Base-by-base conservation (phyloP, 331 rosid genomes). In the Erythrophleum ivorense region DNA sequence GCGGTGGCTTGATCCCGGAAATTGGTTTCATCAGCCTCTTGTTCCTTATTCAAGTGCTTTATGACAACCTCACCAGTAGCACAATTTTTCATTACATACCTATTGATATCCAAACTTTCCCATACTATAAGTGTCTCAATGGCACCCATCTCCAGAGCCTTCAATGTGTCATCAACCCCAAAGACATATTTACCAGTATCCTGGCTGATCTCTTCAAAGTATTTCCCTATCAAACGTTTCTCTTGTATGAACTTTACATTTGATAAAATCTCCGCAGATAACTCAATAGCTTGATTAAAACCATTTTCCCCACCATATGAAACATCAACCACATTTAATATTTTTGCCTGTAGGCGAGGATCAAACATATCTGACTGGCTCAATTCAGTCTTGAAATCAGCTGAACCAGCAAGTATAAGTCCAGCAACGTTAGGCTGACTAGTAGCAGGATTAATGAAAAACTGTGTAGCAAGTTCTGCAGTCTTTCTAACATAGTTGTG, bases 341-440 rank as follows among this genome's bases (percentile, higher is more conserved):
- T 89, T 79, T 89, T 89, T 19, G 91, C 89, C 66, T 77, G 88
- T 55, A 89, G 80, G 4, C 92, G 87, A 79, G 90, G 92, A 65
- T 89, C 92, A 77, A 89, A 89, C 92, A 89, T 87, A 82, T 87
- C 92, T 21, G 92, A 89, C 81, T 89, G 91, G 68, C 92, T 87
- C 40, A 89, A 84, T 72, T 85, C 92, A 60, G 92, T 89, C 85
- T 89, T 89, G 88, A 89, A 89, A 76, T 89, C 92, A 18, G 92
- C 92, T 13, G 92, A 89, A 80, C 92, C 92, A 29, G 92, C 90
- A 75, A 89, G 92, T 50, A 87, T 89, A 21, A 89, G 90, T 46
- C 92, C 90, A 54, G 92, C n/a, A 75, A 89, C 90, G 85, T 89
- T 89, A 79, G 92, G 92, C 77, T 89, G 92, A 87, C 92, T 89